Evolutionary conservation across 345 rosid genomes (phyloP).

Genomic region (Murraya paniculata): DNA sequence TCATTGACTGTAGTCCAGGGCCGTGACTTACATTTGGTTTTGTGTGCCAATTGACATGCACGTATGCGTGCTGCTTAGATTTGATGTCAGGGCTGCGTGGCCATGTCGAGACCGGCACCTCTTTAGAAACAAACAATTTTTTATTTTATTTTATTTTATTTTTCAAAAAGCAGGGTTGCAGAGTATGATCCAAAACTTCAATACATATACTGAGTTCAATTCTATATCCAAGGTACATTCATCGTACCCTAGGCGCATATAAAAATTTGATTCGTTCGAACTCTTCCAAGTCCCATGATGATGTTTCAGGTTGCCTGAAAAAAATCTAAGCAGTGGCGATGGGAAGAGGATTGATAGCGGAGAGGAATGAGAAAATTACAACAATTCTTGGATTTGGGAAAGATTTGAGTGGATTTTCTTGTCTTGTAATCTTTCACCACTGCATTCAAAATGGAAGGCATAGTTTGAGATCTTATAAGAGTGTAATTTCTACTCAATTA

Average conservation of each 20-base stretch:
- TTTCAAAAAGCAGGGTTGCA: too few relatives aligned
- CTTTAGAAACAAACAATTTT: too few relatives aligned
- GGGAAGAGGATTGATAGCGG: neutral
- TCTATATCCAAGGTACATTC: neutral
- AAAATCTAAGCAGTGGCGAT: neutral
- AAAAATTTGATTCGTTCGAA: neutral
- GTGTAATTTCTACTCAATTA: too few relatives aligned
- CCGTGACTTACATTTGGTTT: neutral
- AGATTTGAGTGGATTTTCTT: neutral
- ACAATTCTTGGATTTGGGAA: neutral
- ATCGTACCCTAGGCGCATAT: neutral
- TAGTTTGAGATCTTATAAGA: too few relatives aligned
- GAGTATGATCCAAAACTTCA: neutral
- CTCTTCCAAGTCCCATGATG: neutral
- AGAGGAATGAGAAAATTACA: neutral
- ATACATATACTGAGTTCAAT: too few relatives aligned
- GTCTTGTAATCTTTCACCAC: neutral
- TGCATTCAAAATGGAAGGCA: neutral
- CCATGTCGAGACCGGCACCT: neutral
- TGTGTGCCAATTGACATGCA: neutral
- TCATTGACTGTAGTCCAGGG: neutral
- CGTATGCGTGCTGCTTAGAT: neutral
- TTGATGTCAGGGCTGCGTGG: neutral
- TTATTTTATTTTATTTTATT: too few relatives aligned
- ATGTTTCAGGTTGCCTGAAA: neutral